phyloP scores from a whole-genome alignment of 2,329 filamentous ascomycete species.

The Ascocoryne sarcoides region DNA sequence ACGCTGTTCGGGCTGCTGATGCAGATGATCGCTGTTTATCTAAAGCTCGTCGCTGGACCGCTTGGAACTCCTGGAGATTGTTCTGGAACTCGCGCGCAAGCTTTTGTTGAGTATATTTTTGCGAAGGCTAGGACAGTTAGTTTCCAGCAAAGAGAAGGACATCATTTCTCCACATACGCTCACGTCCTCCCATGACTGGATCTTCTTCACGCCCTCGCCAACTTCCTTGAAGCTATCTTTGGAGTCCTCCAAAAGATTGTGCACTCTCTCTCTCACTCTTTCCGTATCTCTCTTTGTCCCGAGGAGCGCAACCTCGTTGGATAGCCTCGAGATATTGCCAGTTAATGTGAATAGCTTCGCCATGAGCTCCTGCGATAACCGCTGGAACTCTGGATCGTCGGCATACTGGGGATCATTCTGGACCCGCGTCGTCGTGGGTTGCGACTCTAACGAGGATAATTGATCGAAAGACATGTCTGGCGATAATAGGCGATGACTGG shows the following conservation, averaged over 20 bases:
- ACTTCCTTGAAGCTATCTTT: slow-evolving; percentile 82
- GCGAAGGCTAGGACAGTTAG: slow-evolving; percentile 57
- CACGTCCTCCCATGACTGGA: slow-evolving; percentile 78
- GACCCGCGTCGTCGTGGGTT: slow-evolving; percentile 58
- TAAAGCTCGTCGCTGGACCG: slow-evolving; percentile 78
- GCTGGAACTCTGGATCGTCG: slow-evolving; percentile 88
- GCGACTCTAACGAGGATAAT: slow-evolving; percentile 75
- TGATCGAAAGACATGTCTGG: slow-evolving; percentile 84
- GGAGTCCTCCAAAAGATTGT: slow-evolving; percentile 79
- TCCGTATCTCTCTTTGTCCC: slow-evolving; percentile 89
- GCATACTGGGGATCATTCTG: slow-evolving; percentile 67
- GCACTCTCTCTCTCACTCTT: slow-evolving; percentile 81
- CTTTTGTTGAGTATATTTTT: slow-evolving; percentile 95
- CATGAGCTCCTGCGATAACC: slow-evolving; percentile 72
- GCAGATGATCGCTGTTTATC: slow-evolving; percentile 89
- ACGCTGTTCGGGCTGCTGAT: slow-evolving; percentile 69
- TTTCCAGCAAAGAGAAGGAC: background rate
- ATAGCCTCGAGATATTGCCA: slow-evolving; percentile 76
- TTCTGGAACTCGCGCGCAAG: slow-evolving; percentile 88
- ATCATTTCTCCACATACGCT: slow-evolving; percentile 44
- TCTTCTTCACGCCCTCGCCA: slow-evolving; percentile 86
- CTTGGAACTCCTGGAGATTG: slow-evolving; percentile 83
- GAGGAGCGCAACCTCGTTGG: slow-evolving; percentile 74
- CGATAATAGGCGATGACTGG: slow-evolving; percentile 1
- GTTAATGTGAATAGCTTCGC: slow-evolving; percentile 85